phyloP scores from a whole-genome alignment of 257 asterid genomes.

The Plantago ovata region DNA sequence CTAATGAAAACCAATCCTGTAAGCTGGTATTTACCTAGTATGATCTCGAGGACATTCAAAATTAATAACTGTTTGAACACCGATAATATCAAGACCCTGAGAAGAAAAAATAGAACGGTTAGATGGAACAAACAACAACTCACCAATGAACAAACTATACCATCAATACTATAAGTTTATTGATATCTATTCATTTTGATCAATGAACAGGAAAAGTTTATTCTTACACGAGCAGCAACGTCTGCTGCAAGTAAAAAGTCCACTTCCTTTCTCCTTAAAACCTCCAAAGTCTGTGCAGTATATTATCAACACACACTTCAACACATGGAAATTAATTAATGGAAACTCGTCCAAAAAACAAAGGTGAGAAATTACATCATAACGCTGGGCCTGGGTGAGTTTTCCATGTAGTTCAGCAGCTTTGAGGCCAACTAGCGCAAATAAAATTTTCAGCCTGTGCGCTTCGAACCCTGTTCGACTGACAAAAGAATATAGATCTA shows the following conservation, averaged over 20 bases:
- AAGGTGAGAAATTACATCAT: slow-evolving; percentile 52
- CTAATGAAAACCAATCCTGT: not conserved
- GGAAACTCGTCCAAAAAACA: slow-evolving; percentile 2
- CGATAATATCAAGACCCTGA: slow-evolving; percentile 94
- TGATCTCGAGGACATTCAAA: slow-evolving; percentile 90
- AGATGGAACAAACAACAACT: slow-evolving; percentile 13
- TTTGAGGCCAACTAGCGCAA: slow-evolving; percentile 87
- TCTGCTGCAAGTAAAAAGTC: slow-evolving; percentile 92
- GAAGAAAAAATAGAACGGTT: slow-evolving; percentile 15
- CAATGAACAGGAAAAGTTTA: slow-evolving; percentile 1
- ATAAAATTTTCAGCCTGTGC: slow-evolving; percentile 84
- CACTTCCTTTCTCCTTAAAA: slow-evolving; percentile 79
- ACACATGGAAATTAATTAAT: slow-evolving; percentile 10
- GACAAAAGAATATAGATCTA: slow-evolving; percentile 25
- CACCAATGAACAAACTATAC: not conserved
- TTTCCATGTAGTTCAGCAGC: slow-evolving; percentile 97
- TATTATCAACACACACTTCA: slow-evolving; percentile 17
- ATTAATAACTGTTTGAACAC: slow-evolving; percentile 90
- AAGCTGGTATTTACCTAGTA: slow-evolving; percentile 49
- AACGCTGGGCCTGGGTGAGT: slow-evolving; percentile 93
- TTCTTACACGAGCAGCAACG: slow-evolving; percentile 93
- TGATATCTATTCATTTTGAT: not conserved
- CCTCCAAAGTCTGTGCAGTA: slow-evolving; percentile 67
- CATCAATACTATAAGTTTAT: not conserved
- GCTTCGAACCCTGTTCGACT: slow-evolving; percentile 95